Evolutionary conservation across 2,329 filamentous ascomycete species (phyloP).

Genomic region (Phaeosphaeriaceae sp.): DNA sequence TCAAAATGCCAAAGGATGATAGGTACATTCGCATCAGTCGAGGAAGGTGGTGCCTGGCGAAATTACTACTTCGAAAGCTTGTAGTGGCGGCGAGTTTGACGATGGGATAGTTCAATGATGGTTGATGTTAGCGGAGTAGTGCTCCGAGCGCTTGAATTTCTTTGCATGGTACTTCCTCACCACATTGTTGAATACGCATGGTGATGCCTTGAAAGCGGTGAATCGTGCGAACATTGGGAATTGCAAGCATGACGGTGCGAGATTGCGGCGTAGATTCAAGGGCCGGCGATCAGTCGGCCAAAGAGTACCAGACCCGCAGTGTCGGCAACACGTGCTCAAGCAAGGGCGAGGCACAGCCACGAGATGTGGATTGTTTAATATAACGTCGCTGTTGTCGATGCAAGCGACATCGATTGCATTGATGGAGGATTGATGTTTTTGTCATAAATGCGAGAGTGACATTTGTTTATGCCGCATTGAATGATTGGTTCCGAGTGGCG

Average conservation of each 20-base stretch:
- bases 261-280: background rate
- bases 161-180: too few relatives aligned
- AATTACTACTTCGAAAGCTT: too few relatives aligned
- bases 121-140: too few relatives aligned
- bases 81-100: too few relatives aligned
- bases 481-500: background rate
- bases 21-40: too few relatives aligned
- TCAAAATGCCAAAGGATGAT: too few relatives aligned
- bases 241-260: background rate
- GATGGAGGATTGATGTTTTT: background rate
- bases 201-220: background rate
- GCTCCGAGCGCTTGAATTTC: too few relatives aligned
- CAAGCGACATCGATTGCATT: background rate
- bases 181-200: background rate
- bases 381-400: background rate
- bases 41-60: too few relatives aligned
- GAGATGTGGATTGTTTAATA: background rate
- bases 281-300: background rate
- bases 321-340: background rate
- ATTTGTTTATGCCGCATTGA: conserved; percentile 1
- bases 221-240: background rate
- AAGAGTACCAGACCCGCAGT: background rate
- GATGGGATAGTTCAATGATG: too few relatives aligned
- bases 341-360: background rate
- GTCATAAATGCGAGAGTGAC: background rate